Evolutionary conservation across 2,329 filamentous ascomycete genomes (phyloP).

Genomic region (Pestalotiopsis sp.): DNA sequence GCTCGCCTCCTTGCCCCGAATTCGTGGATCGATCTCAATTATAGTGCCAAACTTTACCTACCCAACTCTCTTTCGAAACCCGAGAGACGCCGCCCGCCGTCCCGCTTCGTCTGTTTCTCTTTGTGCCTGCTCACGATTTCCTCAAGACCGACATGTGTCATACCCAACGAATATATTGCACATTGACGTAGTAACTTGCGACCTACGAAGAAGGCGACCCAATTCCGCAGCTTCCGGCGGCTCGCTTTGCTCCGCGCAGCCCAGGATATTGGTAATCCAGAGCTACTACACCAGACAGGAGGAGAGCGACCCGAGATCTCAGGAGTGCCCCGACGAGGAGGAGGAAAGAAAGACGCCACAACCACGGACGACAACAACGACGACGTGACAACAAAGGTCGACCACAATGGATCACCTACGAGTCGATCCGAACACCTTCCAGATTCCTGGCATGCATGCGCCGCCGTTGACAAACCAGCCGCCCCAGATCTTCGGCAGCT

Average conservation of each 20-base stretch:
- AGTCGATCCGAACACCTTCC: slow-evolving; percentile 46
- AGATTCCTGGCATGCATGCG: slow-evolving; percentile 56
- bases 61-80: neutral
- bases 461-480: slow-evolving; percentile 66
- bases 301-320: neutral
- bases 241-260: neutral
- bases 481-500: slow-evolving; percentile 69
- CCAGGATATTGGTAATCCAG: neutral
- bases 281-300: neutral
- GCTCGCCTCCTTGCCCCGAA: neutral
- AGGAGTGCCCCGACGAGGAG: neutral
- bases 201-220: neutral
- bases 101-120: neutral
- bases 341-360: neutral
- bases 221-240: neutral
- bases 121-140: neutral
- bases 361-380: neutral
- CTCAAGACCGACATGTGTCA: neutral
- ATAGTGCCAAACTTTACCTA: slow-evolving; percentile 3
- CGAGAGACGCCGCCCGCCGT: neutral
- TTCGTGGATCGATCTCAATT: slow-evolving; percentile 1
- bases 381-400: neutral
- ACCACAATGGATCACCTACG: slow-evolving; percentile 50
- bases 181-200: neutral
- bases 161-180: neutral